Percentiles rank a stretch among this genome's conserved stretches.
Conservation (phyloP, 2,329 filamentous ascomycete species). For the Trichothecium roseum region DNA sequence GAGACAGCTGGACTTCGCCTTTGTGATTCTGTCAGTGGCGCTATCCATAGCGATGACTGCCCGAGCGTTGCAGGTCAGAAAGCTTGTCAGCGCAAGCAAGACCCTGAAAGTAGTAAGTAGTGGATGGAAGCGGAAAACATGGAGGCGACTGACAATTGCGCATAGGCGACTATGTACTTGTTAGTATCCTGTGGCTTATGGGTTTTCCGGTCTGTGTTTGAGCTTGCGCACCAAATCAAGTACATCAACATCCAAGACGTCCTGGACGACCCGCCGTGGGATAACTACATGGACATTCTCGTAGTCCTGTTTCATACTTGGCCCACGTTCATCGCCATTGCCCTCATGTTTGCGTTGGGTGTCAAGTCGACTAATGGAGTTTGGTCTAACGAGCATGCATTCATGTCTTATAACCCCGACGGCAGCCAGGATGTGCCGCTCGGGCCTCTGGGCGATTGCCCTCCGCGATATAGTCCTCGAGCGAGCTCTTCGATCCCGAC, state of each 20-base stretch:
- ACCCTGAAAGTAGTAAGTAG: no score
- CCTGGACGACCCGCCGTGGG: not conserved
- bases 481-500: not conserved
- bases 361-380: constrained; percentile 13
- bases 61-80: not conserved
- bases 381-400: constrained; percentile 13
- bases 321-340: constrained; percentile 14
- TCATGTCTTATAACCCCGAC: constrained; percentile 5
- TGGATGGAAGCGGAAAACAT: no score
- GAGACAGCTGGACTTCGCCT: constrained; percentile 2
- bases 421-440: constrained; percentile 2
- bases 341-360: constrained; percentile 16
- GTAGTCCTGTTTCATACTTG: constrained; percentile 13
- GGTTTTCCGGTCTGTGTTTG: constrained; percentile 14
- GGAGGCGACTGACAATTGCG: not conserved
- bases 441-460: not conserved
- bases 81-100: no score
- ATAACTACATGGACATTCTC: constrained; percentile 10
- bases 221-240: constrained; percentile 9
- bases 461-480: constrained; percentile 1
- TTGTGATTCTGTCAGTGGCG: not conserved
- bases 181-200: constrained; percentile 13
- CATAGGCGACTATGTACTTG: constrained; percentile 12
- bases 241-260: constrained; percentile 5
- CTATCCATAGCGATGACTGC: constrained; percentile 1